Evolutionary conservation across 1,284 basidiomycete species (phyloP).

Genomic region (Kalmanozyma brasiliensis): DNA sequence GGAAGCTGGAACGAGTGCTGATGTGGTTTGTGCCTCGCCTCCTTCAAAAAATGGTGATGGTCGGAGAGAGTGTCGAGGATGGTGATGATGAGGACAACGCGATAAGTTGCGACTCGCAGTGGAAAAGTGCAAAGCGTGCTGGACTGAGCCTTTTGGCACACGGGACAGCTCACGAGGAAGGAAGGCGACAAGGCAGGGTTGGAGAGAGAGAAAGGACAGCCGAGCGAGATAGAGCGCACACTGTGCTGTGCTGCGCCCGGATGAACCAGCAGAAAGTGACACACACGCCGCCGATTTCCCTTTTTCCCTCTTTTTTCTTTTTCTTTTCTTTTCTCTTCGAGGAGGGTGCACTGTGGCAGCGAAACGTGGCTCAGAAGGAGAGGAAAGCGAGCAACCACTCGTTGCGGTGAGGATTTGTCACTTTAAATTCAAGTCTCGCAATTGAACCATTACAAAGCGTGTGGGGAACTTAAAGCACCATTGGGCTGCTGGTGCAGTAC

Average conservation of each 20-base stretch:
- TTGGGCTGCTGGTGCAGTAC: no score
- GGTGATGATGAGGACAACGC: slow-evolving; percentile 4
- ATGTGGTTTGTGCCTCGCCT: neutral
- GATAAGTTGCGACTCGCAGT: neutral
- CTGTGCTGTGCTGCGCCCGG: no score
- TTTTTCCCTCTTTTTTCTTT: neutral
- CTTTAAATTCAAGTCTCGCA: slow-evolving; percentile 3
- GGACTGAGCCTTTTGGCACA: slow-evolving; percentile 5
- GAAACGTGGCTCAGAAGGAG: slow-evolving; percentile 7
- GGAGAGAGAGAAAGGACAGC: neutral
- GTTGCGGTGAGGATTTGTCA: slow-evolving; percentile 20
- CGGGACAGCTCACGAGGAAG: no score
- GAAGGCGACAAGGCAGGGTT: neutral
- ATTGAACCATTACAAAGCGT: no score
- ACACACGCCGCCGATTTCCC: neutral
- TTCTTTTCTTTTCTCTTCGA: neutral
- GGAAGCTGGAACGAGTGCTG: no score
- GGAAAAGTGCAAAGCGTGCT: neutral
- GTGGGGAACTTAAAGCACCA: no score
- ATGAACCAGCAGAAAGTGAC: no score
- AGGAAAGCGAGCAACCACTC: no score
- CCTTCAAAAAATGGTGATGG: slow-evolving; percentile 2
- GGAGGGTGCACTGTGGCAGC: no score
- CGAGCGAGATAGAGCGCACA: no score
- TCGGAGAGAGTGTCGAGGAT: neutral